A percentile compares a stretch with the other conserved stretches of the same genome.
Conservation (phyloP, 495 filamentous ascomycete species). For the Hypoxylon trugodes region DNA sequence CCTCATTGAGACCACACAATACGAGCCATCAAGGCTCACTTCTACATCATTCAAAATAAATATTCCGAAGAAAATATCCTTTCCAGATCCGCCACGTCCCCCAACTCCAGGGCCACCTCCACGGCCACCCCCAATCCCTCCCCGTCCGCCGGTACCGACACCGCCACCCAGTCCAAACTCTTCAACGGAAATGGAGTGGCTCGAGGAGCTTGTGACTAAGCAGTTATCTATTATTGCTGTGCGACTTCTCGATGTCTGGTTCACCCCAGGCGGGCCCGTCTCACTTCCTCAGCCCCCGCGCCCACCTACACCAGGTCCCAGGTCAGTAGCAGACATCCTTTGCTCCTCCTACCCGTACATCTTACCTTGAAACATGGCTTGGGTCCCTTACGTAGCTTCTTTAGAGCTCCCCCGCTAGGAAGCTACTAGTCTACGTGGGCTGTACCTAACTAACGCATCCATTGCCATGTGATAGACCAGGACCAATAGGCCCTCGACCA, state of each 20-base stretch:
- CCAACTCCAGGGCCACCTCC: conserved; percentile 44
- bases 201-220: conserved; percentile 4
- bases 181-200: neutral
- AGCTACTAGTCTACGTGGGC: neutral
- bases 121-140: conserved; percentile 40
- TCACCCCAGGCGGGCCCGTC: neutral
- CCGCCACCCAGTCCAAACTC: conserved; percentile 42
- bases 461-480: conserved; percentile 32
- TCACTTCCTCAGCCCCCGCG: conserved; percentile 38
- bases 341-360: neutral
- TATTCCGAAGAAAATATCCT: conserved; percentile 13
- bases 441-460: conserved; percentile 5
- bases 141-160: conserved; percentile 42
- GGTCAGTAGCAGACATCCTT: conserved; percentile 22
- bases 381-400: conserved; percentile 7
- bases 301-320: conserved; percentile 42
- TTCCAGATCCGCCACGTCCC: conserved; percentile 43
- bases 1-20: neutral
- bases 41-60: neutral
- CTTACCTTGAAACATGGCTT: conserved; percentile 25
- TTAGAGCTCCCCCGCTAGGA: conserved; percentile 3
- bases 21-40: neutral
- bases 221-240: conserved; percentile 28
- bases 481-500: conserved; percentile 37
- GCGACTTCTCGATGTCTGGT: conserved; percentile 14